Conservation (phyloP, 345 rosid species). For the Nasturtium officinale region DNA sequence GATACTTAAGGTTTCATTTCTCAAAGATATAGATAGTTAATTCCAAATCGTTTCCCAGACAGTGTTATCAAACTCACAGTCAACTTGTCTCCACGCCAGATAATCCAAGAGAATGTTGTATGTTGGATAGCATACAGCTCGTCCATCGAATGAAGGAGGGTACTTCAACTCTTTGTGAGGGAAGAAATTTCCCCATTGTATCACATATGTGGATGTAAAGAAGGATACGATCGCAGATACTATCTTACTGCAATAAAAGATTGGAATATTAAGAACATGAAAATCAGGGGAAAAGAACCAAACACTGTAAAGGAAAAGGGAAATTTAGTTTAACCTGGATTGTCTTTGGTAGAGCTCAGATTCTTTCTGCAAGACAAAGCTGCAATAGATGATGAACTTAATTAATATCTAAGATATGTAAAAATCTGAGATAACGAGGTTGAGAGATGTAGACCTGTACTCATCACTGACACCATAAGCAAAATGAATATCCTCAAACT, state of each 20-base stretch:
- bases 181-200: slow-evolving; percentile 80
- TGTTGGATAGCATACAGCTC: slow-evolving; percentile 87
- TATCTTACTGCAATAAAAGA: slow-evolving; percentile 52
- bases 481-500: slow-evolving; percentile 68
- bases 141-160: slow-evolving; percentile 85
- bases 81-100: slow-evolving; percentile 96
- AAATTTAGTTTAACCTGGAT: slow-evolving; percentile 53
- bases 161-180: slow-evolving; percentile 66
- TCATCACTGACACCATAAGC: slow-evolving; percentile 92
- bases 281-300: neutral
- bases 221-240: slow-evolving; percentile 68
- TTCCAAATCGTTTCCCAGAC: neutral
- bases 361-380: slow-evolving; percentile 73
- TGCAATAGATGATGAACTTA: slow-evolving; percentile 43
- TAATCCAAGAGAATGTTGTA: slow-evolving; percentile 76
- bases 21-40: neutral
- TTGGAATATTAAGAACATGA: neutral
- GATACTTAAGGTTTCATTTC: neutral
- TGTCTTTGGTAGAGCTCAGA: slow-evolving; percentile 63
- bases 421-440: slow-evolving; percentile 6
- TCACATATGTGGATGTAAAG: slow-evolving; percentile 68
- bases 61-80: slow-evolving; percentile 61
- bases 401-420: slow-evolving; percentile 20
- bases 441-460: slow-evolving; percentile 61
- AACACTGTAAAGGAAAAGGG: neutral